A percentile compares a stretch with the other conserved stretches of the same genome.
These are phyloP conservation scores for Suillus lakei DNA, from an alignment of 768 basidiomycete genomes.

Conservation along the genomic window DNA sequence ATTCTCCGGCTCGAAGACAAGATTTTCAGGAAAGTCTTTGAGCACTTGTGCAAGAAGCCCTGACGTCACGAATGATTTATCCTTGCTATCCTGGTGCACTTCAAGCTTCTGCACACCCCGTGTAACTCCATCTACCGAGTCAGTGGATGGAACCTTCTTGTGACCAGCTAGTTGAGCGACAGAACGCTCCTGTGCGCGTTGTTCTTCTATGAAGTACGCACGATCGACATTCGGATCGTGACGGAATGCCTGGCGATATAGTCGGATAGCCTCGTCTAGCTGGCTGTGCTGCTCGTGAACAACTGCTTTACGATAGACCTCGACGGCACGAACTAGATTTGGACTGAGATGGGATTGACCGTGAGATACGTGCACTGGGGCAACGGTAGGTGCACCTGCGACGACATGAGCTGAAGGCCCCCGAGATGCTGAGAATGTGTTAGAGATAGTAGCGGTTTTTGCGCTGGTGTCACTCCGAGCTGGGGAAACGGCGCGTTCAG, in stretches of 20 bases:
- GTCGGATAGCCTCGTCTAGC: constrained; percentile 71
- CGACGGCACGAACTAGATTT: constrained; percentile 54
- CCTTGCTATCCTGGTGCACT: constrained; percentile 66
- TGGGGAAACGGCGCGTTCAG: constrained; percentile 15
- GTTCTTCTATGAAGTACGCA: constrained; percentile 65
- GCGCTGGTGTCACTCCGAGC: constrained; percentile 6
- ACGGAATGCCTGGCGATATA: constrained; percentile 85
- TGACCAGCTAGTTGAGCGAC: constrained; percentile 36
- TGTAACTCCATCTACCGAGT: constrained; percentile 64
- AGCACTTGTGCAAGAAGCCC: constrained; percentile 55
- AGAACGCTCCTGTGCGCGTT: constrained; percentile 22
- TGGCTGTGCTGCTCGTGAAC: constrained; percentile 74
- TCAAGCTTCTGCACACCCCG: constrained; percentile 78
- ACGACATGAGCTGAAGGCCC: constrained; percentile 16
- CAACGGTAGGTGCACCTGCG: constrained; percentile 19
- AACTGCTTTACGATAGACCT: constrained; percentile 72
- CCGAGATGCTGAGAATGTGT: constrained; percentile 2
- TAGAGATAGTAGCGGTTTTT: constrained; percentile 2
- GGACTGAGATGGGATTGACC: constrained; percentile 38
- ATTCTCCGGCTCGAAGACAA: constrained; percentile 71
- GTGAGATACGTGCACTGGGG: constrained; percentile 25
- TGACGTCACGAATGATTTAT: constrained; percentile 23
- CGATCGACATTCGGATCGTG: constrained; percentile 78
- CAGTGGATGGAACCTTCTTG: constrained; percentile 81
- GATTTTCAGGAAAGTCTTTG: constrained; percentile 48